Base-by-base conservation (phyloP, 768 basidiomycete genomes). In the Auricularia sp. region DNA sequence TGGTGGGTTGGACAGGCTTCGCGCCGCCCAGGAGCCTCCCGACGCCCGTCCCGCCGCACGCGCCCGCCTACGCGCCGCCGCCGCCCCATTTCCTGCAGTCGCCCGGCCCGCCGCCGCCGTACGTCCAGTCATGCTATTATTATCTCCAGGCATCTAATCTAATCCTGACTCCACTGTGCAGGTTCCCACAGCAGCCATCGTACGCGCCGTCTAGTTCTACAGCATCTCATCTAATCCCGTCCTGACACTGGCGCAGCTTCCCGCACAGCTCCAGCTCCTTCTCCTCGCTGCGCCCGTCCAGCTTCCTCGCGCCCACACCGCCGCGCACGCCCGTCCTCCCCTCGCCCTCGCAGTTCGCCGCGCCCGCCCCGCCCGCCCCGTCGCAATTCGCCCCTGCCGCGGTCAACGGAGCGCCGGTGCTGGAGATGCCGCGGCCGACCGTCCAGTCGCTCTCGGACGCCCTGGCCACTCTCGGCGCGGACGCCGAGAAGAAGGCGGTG, bases 21-120 rank as follows among this genome's bases (percentile, higher is more conserved):
- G 34, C 34, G 29, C 33, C 14, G 33, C 23, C 59, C 36, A 43
- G 64, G 36, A 36, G 36, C 64, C 39, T 64, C 47, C 61, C 61
- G 39, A 62, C 43, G 61, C 39, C 64, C 59, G 36, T 43, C 11
- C 39, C 56, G 16, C 64, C 64, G 51, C 23, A 44, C 39, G 39
- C 43, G 59, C 53, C 29, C 36, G 21, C 23, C 59, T 64, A 29
- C 43, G 21, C 8, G 3, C 43, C 56, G 64, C 59, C 56, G 64
- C 58, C 16, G 10, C 10, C 14, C 47, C 14, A 51, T 18, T 51
- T 51, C 47, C 21, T 51, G 10, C 47, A 51, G 16, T 51, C 47
- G 47, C 47, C 47, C 21, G 18, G 18, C 11, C 47, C 47, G 21
- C 47, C 47, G 7, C 47, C 47, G 7, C 47, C 47, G 47, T 18